Evolutionary conservation across 345 rosid genomes (phyloP), one percentile per base, ranked within the genome.

Genomic region (Sapria himalayana): DNA sequence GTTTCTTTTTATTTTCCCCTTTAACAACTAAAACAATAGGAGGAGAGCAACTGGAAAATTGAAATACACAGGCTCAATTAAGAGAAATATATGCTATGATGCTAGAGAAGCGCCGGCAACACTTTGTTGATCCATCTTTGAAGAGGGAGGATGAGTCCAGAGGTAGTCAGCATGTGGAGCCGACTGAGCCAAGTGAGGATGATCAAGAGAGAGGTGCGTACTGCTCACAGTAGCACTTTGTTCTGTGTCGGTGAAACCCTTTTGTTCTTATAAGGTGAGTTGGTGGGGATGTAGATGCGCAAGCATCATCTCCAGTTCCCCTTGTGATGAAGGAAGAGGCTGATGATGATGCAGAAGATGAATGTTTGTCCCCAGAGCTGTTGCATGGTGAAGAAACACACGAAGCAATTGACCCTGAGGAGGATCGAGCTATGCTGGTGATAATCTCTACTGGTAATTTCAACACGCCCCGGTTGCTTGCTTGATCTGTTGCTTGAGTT

Each of bases 321-420:
- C 38, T 76, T 25, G 27, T 41, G 19, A 37, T 34, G 29, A 76
- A 72, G 55, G 84, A 68, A 55, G 57, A 50, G 21, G 48, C 56
- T 6, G 70, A 64, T 57, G 76, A 52, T 45, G 89, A 73, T 46
- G 77, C 65, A 40, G 78, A 60, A 35, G 93, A 65, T 43, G 97
- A 89, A 50, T 81, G 94, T 14, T 81, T 71, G 70, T 86, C 94
- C 20, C 97, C 97, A 14, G 74, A 78, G 50, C 69, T 72, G 38
- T 40, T 81, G 64, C 92, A 76, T 50, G 92, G 89, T 22, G 80
- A 78, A 55, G 89, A 81, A 19, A 60, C 59, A 50, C 92, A 81
- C 57, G 94, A 72, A 41, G 97, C 97, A 16, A 56, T 86, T 39
- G 97, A 86, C 54, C 97, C 97, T 18, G 94, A 81, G 50, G 97